These are phyloP conservation scores for Globisporangium spinosum DNA, from an alignment of 352 stramenopile species.

Conservation along the genomic window DNA sequence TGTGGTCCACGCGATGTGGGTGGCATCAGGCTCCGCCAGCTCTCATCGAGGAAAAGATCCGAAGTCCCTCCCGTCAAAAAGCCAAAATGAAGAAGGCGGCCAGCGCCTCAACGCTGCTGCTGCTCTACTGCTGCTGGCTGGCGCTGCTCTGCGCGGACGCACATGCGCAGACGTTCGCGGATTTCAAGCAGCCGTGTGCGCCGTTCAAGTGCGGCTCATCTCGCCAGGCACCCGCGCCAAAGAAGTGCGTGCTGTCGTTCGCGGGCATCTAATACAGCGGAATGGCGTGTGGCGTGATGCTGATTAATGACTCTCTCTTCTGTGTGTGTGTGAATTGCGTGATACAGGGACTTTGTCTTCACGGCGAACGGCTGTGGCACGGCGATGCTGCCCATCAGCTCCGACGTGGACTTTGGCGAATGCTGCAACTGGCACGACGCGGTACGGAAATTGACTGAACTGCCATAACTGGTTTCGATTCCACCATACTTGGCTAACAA, in stretches of 20 bases:
- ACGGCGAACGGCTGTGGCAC: conserved; percentile 77
- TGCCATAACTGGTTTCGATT: background rate
- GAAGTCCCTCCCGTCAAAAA: too few species aligned
- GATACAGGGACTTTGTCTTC: conserved; percentile 59
- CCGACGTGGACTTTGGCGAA: conserved; percentile 45
- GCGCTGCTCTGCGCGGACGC: background rate
- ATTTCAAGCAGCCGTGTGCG: conserved; percentile 34
- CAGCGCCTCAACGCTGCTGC: background rate
- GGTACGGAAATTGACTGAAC: conserved; percentile 26
- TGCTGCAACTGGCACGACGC: conserved; percentile 84
- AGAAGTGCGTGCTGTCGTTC: conserved; percentile 23
- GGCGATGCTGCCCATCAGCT: conserved; percentile 46
- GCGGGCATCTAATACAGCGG: too few species aligned
- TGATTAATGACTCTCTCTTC: background rate
- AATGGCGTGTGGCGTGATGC: background rate
- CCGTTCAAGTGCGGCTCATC: conserved; percentile 33
- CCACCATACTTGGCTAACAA: background rate
- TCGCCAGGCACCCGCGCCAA: conserved; percentile 22
- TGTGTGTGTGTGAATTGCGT: background rate
- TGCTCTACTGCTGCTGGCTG: background rate
- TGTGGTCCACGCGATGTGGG: too few species aligned
- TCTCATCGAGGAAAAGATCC: too few species aligned
- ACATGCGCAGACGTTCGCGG: conserved; percentile 6
- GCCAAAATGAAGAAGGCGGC: background rate
- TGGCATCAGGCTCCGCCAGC: too few species aligned